These are phyloP conservation scores for Penicillium verhagenii DNA, from an alignment of 495 filamentous ascomycete genomes.

Conservation along the genomic window DNA sequence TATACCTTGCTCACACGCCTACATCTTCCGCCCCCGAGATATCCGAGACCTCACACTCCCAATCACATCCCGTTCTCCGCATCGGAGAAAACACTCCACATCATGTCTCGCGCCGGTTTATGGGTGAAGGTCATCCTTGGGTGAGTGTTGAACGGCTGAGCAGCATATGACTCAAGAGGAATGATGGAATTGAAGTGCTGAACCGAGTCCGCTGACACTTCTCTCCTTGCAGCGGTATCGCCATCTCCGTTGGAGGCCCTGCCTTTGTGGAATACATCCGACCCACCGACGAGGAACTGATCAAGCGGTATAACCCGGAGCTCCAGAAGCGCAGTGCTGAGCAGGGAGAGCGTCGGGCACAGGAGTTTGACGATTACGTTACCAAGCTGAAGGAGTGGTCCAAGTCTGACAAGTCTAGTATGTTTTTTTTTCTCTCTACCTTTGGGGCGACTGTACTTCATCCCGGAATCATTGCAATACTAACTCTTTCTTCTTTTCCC, in stretches of 20 bases:
- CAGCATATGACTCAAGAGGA: background rate
- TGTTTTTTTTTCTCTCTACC: conserved; percentile 11
- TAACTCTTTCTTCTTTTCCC: conserved; percentile 14
- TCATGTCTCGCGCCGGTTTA: conserved; percentile 50
- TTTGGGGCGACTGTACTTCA: background rate
- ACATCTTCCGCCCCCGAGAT: background rate
- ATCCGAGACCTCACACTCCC: conserved; percentile 1
- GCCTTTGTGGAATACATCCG: conserved; percentile 76
- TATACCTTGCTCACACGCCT: background rate
- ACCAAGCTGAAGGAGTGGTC: conserved; percentile 79
- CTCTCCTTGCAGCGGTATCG: conserved; percentile 53
- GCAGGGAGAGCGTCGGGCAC: conserved; percentile 64
- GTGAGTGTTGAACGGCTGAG: conserved; percentile 34
- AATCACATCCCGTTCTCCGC: background rate
- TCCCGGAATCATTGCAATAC: background rate
- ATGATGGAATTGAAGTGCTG: background rate
- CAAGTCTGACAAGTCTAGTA: conserved; percentile 86
- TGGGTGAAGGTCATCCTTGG: conserved; percentile 55
- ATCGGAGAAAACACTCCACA: conserved; percentile 12
- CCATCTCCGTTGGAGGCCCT: conserved; percentile 77
- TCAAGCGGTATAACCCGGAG: conserved; percentile 91
- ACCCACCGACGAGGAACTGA: conserved; percentile 88
- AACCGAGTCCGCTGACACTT: conserved; percentile 6
- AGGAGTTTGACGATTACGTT: conserved; percentile 90
- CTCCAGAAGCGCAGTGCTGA: conserved; percentile 80